These are phyloP conservation scores for Akanthomyces lecanii DNA, from an alignment of 2,329 filamentous ascomycete species.

Conservation along the genomic window DNA sequence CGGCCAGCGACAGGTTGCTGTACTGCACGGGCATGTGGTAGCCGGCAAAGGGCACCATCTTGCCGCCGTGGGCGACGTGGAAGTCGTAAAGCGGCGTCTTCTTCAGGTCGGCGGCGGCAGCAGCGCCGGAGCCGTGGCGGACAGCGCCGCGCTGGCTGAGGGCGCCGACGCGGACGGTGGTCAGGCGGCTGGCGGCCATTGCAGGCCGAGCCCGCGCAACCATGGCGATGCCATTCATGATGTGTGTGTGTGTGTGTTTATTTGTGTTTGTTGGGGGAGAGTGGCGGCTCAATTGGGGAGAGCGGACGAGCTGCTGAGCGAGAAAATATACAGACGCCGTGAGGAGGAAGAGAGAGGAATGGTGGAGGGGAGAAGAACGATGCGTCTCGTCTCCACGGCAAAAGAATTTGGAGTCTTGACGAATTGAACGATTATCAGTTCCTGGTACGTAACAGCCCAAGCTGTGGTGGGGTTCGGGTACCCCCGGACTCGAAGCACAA, in stretches of 20 bases:
- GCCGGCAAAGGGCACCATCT: constrained; percentile 95
- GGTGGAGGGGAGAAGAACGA: constrained; percentile 15
- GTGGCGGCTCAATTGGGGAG: constrained; percentile 21
- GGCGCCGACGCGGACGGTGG: constrained; percentile 19
- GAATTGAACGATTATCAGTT: constrained; percentile 18
- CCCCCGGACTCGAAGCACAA: constrained; percentile 19
- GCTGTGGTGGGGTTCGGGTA: constrained; percentile 26
- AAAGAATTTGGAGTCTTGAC: constrained; percentile 15
- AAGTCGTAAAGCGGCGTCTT: constrained; percentile 76
- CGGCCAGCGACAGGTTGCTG: constrained; percentile 66
- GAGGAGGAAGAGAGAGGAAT: constrained; percentile 18
- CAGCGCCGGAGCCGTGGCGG: constrained; percentile 28
- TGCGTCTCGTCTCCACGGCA: constrained; percentile 4
- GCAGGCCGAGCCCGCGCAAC: constrained; percentile 29
- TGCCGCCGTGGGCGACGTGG: constrained; percentile 73
- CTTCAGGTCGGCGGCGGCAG: constrained; percentile 35
- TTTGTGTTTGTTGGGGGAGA: neutral
- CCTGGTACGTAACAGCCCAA: constrained; percentile 18
- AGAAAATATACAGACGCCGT: constrained; percentile 14
- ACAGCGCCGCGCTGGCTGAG: constrained; percentile 18
- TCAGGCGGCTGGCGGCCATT: constrained; percentile 23
- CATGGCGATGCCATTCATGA: constrained; percentile 31
- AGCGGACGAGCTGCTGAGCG: neutral
- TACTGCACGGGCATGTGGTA: constrained; percentile 94
- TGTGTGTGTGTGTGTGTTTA: neutral